Percentiles rank a stretch among this genome's conserved stretches.
phyloP scores from a whole-genome alignment of 2,329 filamentous ascomycete genomes.

The Xylaria sp. region DNA sequence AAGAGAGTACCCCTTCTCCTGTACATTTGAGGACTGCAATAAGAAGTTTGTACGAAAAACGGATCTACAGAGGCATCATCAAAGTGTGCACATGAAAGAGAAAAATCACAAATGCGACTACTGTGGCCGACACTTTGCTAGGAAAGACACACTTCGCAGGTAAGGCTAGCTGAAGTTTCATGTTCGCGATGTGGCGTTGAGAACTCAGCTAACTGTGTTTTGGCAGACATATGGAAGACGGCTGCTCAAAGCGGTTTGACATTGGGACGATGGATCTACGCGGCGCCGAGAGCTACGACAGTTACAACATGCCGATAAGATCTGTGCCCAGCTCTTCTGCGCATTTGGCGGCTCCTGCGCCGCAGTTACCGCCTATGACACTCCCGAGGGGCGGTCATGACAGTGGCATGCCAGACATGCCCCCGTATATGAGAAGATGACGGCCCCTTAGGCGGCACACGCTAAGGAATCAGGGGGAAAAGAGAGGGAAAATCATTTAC shows the following conservation, averaged over 20 bases:
- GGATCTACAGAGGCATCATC: constrained; percentile 69
- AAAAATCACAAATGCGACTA: constrained; percentile 73
- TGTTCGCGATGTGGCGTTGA: neutral
- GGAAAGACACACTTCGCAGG: constrained; percentile 84
- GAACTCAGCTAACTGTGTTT: constrained; percentile 12
- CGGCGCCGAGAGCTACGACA: constrained; percentile 34
- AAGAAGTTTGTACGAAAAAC: constrained; percentile 84
- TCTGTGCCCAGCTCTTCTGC: constrained; percentile 35
- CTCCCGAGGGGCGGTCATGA: constrained; percentile 32
- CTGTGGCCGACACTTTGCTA: constrained; percentile 74
- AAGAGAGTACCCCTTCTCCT: constrained; percentile 73
- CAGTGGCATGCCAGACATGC: constrained; percentile 33
- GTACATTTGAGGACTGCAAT: constrained; percentile 67
- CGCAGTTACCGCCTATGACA: constrained; percentile 39
- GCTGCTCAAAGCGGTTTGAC: constrained; percentile 72
- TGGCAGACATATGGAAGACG: constrained; percentile 78
- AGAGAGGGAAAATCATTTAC: no score
- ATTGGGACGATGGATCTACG: constrained; percentile 57
- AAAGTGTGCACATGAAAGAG: constrained; percentile 75
- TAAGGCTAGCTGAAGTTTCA: constrained; percentile 46
- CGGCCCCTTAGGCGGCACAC: neutral
- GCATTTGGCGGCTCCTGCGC: constrained; percentile 33
- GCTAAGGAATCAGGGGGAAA: no score
- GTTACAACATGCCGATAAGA: constrained; percentile 32
- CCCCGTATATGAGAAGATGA: constrained; percentile 38